Conservation (phyloP, 2,329 filamentous ascomycete species). For the Ophioceras dolichostomum region DNA sequence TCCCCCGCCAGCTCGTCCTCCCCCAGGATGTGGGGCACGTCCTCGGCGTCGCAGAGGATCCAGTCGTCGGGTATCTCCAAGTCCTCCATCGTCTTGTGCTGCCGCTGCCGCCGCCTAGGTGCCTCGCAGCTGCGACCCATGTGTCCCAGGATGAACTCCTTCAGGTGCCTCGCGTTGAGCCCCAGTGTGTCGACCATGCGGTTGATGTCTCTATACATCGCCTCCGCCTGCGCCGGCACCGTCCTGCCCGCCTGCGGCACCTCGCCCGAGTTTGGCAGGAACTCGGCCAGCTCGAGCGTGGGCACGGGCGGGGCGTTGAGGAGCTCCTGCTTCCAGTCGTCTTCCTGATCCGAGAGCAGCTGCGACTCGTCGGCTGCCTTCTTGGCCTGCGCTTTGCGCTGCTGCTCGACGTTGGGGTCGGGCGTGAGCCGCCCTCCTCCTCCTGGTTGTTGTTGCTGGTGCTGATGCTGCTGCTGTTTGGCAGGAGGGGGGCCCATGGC, state of each 20-base stretch:
- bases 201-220: conserved; percentile 69
- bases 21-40: conserved; percentile 53
- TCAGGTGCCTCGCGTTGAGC: conserved; percentile 62
- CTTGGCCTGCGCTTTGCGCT: conserved; percentile 37
- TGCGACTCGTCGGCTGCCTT: conserved; percentile 45
- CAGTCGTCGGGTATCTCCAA: conserved; percentile 58
- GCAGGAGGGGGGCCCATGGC: conserved; percentile 25
- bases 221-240: conserved; percentile 50
- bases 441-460: no score
- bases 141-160: conserved; percentile 56
- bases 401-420: conserved; percentile 35
- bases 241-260: conserved; percentile 40
- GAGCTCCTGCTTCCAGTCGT: conserved; percentile 45
- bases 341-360: conserved; percentile 47
- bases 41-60: conserved; percentile 63
- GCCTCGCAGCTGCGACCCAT: conserved; percentile 26
- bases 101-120: conserved; percentile 37
- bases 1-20: conserved; percentile 50
- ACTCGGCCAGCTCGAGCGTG: conserved; percentile 52
- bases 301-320: conserved; percentile 48
- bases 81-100: conserved; percentile 49
- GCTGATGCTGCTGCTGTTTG: no score
- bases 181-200: conserved; percentile 92
- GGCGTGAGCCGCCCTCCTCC: conserved; percentile 20
- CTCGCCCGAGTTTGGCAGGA: conserved; percentile 38